phyloP scores from a whole-genome alignment of 768 basidiomycete species.

The Termitomyces sp. region DNA sequence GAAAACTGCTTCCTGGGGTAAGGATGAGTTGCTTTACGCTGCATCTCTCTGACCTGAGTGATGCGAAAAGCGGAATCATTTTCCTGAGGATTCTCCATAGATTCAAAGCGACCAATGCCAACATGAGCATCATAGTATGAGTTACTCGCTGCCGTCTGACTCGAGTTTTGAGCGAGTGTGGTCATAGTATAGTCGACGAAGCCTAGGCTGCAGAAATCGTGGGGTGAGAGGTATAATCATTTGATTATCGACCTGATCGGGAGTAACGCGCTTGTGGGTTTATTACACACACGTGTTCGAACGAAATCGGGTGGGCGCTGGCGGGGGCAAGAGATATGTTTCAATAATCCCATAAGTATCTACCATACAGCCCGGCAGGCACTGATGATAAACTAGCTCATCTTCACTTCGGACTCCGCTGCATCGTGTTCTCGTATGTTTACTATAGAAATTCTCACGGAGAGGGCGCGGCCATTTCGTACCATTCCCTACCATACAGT shows the following conservation, averaged over 20 bases:
- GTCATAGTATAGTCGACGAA: background rate
- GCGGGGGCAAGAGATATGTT: background rate
- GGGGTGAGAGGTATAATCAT: conserved; percentile 1
- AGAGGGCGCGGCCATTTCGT: too few relatives aligned
- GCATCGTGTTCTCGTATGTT: too few relatives aligned
- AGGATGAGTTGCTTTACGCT: background rate
- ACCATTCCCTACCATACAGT: too few relatives aligned
- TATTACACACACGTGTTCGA: conserved; percentile 3
- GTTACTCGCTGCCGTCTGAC: background rate
- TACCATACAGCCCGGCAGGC: too few relatives aligned
- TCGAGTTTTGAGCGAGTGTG: background rate
- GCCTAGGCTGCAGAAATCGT: background rate
- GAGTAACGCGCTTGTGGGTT: background rate
- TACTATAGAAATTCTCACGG: too few relatives aligned
- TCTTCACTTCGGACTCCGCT: too few relatives aligned
- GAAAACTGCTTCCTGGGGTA: background rate
- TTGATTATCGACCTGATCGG: conserved; percentile 1
- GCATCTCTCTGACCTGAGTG: background rate
- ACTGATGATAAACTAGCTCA: too few relatives aligned
- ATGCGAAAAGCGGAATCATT: background rate
- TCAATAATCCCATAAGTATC: background rate
- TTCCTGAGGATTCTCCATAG: background rate
- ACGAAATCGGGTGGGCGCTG: background rate
- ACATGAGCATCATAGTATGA: background rate
- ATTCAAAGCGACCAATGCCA: background rate